Evolutionary conservation across 164 flowering plant genomes (phyloP), one percentile per base, ranked within the genome.

Genomic region (Vitis riparia): DNA sequence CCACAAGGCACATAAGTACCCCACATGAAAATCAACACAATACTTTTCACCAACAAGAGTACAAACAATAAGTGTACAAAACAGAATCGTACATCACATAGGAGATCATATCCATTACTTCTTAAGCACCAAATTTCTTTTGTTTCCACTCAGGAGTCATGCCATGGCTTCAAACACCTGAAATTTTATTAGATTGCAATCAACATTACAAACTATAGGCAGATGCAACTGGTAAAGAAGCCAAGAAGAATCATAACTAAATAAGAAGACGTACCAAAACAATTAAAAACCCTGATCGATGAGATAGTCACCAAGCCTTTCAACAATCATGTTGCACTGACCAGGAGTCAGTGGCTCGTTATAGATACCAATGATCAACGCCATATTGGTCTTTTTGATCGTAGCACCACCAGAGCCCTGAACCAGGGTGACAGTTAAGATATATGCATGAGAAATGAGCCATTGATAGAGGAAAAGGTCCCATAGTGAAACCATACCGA

Each of bases 261-360:
- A 51, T 11, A 58, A 30, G 6, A 51, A 57, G 32, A 57, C 61
- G 53, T 47, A 63, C 63, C 63, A 62, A 44, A 19, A 17, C 53
- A 17, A 63, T 50, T 76, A 87, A 57, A 85, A 75, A 70, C 87
- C 87, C 71, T 86, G 89, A 0, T 87, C 91, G 16, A 82, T 55
- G 27, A 87, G 91, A 72, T 87, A 87, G 74, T 87, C 91, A 52
- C 89, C 91, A 67, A 87, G 82, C 88, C 77, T 85, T 71, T 87
- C 91, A 44, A 87, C 90, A n/a, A 87, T 79, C 85, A 85, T 77
- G 79, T 85, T 87, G 82, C 91, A 85, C 75, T 85, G 89, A 9
- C 91, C 87, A 19, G 85, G 84, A 55, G 85, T 77, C 81, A 87
- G 70, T 3, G 91, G 91, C 71, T 87, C 91, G 16, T 87, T 87